Evolutionary conservation across 2,329 filamentous ascomycete genomes (phyloP), one percentile per base, ranked within the genome.

Genomic region (Fusarium marasasianum): DNA sequence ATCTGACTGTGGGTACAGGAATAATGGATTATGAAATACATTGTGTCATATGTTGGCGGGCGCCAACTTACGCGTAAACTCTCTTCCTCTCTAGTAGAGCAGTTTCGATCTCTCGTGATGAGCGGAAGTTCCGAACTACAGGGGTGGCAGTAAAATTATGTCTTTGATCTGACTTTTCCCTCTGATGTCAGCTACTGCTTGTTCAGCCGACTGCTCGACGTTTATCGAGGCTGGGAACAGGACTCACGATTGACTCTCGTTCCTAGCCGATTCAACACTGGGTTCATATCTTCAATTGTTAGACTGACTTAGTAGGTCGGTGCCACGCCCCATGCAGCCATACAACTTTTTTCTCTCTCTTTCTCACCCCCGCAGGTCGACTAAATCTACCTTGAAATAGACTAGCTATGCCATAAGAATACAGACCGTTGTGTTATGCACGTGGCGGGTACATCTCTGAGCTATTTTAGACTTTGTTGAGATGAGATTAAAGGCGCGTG

Each of bases 381-480:
- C 18, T 20, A 35, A 50, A 47, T 37, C n/a, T 59, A 31, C 50
- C 50, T 48, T 18, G 29, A 61, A 50, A 48, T 47, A 54, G 56
- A 58, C 51, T 61, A 56, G 58, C n/a, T 43, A n/a, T n/a, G 12
- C 20, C 51, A 35, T 35, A 35, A 57, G 24, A 57, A 44, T 17
- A 37, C 44, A 40, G 45, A 58, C 66, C 60, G 56, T 62, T 71
- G 37, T 22, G 50, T 37, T 38, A 20, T 51, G 40, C 69, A 66
- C 69, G 67, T 71, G 61, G 69, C 61, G 37, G 33, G 24, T 41
- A 48, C 57, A 63, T 54, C 53, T 59, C 53, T 43, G 58, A 38
- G 57, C 35, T 54, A 37, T 50, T 58, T 58, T 58, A 58, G 55
- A 58, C 41, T 57, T 44, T 58, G 55, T 48, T 50, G 24, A 58